Percentiles rank a stretch among this genome's conserved stretches.
These are phyloP conservation scores for Aphanoascus verrucosus DNA, from an alignment of 2,329 filamentous ascomycete genomes.

Conservation along the genomic window DNA sequence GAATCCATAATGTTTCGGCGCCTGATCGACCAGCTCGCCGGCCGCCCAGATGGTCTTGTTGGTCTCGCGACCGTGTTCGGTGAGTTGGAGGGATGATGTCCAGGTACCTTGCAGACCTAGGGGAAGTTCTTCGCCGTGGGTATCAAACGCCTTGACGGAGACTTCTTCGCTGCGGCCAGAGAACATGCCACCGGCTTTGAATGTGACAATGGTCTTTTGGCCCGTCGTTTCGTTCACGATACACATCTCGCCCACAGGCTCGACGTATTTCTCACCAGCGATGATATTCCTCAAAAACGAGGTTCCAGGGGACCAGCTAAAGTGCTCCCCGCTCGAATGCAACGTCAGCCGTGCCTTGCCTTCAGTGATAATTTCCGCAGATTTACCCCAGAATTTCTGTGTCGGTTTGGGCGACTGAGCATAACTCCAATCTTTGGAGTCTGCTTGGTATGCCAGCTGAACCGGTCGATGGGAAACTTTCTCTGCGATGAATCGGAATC, in stretches of 20 bases:
- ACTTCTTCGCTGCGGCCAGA: constrained; percentile 89
- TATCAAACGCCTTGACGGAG: constrained; percentile 59
- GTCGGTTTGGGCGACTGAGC: constrained; percentile 77
- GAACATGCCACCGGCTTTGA: constrained; percentile 95
- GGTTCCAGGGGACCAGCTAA: constrained; percentile 79
- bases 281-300: constrained; percentile 93
- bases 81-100: constrained; percentile 62
- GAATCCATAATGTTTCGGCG: constrained; percentile 72
- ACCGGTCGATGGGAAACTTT: constrained; percentile 92
- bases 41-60: constrained; percentile 67
- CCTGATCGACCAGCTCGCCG: constrained; percentile 66
- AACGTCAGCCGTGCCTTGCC: constrained; percentile 71
- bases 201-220: constrained; percentile 73
- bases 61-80: constrained; percentile 50
- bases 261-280: constrained; percentile 94
- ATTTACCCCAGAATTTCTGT: constrained; percentile 99
- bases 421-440: constrained; percentile 74
- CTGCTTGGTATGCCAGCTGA: constrained; percentile 84
- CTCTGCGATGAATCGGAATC: constrained; percentile 85
- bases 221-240: constrained; percentile 75
- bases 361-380: constrained; percentile 84
- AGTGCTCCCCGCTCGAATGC: constrained; percentile 65
- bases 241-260: constrained; percentile 83
- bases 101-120: constrained; percentile 70
- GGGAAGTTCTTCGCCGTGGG: constrained; percentile 54